Evolutionary conservation across 345 rosid species (phyloP), one percentile per base, ranked within the genome.

Genomic region (Dimocarpus longan): DNA sequence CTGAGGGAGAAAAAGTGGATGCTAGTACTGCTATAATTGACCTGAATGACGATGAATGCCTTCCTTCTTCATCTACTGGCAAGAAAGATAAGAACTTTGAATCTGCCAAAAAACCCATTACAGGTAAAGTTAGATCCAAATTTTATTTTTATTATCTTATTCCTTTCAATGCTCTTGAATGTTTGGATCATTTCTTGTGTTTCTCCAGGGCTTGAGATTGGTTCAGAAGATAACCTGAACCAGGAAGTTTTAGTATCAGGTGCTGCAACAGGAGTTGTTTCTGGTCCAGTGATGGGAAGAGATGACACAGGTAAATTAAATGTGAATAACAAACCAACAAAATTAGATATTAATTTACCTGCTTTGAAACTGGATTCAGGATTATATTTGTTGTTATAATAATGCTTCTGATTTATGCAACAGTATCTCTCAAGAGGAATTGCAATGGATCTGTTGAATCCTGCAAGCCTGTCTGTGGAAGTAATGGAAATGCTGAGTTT

Each of bases 261-360:
- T 79, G 80, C 73, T 59, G 78, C 64, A 54, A 62, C 80, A 48
- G 84, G 81, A 70, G 83, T 72, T 80, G 68, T 64, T 76, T 57
- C 88, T 62, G 79, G 78, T 77, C 59, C 24, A 40, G 67, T 70
- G 76, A 74, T 82, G 76, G 85, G 78, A 68, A 77, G 77, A 72
- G 80, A 78, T 73, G 86, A 83, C 21, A 76, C 21, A 80, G 90
- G 90, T 90, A 85, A 79, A 82, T 71, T 72, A 78, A 2, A 57
- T 67, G 16, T 39, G 44, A 64, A 52, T 56, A 63, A 28, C 13
- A 12, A 68, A 80, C 28, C 71, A 19, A 26, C 40, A 39, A 46
- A 42, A 62, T 21, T 52, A 57, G 40, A 66, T 68, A 67, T 13
- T 18, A 37, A 8, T 70, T 68, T 71, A 28, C 22, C 24, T 21